phyloP scores from a whole-genome alignment of 257 asterid genomes.

The Solanum neorickii region DNA sequence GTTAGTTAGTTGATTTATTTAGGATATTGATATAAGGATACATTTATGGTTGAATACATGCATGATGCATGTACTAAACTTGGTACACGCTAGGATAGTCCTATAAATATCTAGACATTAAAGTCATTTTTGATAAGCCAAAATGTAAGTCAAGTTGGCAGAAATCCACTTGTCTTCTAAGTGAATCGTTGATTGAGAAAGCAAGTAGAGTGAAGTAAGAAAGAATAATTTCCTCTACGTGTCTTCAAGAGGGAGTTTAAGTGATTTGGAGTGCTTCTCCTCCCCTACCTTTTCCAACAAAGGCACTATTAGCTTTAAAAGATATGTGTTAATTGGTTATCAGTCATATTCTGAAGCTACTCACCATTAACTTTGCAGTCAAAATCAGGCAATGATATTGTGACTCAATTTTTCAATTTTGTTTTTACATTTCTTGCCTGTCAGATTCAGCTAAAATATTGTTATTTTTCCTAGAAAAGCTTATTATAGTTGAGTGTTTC shows the following conservation, averaged over 20 bases:
- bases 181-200: background rate
- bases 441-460: background rate
- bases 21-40: background rate
- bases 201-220: background rate
- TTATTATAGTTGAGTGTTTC: background rate
- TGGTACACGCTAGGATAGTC: background rate
- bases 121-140: background rate
- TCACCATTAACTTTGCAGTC: background rate
- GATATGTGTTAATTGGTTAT: background rate
- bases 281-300: background rate
- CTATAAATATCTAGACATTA: background rate
- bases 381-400: background rate
- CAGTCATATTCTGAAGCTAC: background rate
- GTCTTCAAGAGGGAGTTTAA: background rate
- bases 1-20: background rate
- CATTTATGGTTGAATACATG: background rate
- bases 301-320: background rate
- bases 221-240: background rate
- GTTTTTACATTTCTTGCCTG: background rate
- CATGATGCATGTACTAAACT: background rate
- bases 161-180: background rate
- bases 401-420: background rate
- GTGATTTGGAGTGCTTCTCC: background rate
- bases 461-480: background rate
- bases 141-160: background rate